Evolutionary conservation across 2,329 filamentous ascomycete genomes (phyloP), one percentile per base, ranked within the genome.

Genomic region (Zymoseptoria pseudotritici): DNA sequence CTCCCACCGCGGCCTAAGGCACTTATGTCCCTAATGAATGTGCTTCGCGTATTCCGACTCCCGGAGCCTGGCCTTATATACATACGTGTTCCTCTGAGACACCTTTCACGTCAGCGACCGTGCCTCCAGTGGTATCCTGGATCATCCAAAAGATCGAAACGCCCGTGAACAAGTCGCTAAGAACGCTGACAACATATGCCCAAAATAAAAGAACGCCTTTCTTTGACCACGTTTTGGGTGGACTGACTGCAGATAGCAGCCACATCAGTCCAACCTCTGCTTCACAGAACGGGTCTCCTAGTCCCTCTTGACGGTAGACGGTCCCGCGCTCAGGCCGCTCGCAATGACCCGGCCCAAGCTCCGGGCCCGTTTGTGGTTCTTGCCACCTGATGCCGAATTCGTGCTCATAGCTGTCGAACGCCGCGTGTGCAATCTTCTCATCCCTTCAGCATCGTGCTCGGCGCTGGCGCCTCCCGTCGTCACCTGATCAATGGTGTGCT

Each of bases 251-350:
- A 46, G 13, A 13, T n/a, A 46, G 36, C 36, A n/a, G 36, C 36
- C 36, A 17, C 10, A 46, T 46, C 36, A 46, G 36, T 46, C 36
- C 36, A 46, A 7, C 36, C 36, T 46, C 36, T 46, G 11, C 36
- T 46, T 46, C 36, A 46, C 13, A 46, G 36, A 11, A 46, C 36
- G 36, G 36, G 13, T 46, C 22, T 29, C 52, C 58, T 58, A 68
- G 36, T 69, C 67, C 22, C 63, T 59, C 63, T 70, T 70, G 22
- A 64, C 61, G 36, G 62, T 61, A n/a, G 67, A 71, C 36, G 70
- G 70, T 3, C 69, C 69, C 53, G 70, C 68, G 56, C 59, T 61
- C 49, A 72, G 53, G 1, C 65, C 69, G 13, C 69, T 61, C 13
- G 62, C 60, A 2, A 71, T 57, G n/a, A 72, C 58, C 19, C 62